Evolutionary conservation across 2,329 filamentous ascomycete genomes (phyloP).

Genomic region (Aspergillus felis): DNA sequence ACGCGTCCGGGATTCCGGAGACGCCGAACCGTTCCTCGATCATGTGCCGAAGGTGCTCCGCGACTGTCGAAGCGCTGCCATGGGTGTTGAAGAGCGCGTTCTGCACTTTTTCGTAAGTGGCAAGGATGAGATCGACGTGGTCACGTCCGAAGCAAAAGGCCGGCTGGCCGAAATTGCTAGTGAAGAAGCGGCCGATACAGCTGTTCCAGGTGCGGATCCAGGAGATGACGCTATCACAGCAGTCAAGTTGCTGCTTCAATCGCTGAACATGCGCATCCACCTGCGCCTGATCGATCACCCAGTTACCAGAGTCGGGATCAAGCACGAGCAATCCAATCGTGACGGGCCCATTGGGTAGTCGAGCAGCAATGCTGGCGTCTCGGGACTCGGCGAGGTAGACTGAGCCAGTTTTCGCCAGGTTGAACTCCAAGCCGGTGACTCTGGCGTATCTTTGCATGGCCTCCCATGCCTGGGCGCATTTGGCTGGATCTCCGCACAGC

Average conservation of each 20-base stretch:
- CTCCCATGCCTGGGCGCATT: conserved; percentile 42
- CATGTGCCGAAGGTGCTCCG: conserved; percentile 47
- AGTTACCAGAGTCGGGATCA: conserved; percentile 15
- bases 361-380: conserved; percentile 19
- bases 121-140: conserved; percentile 48
- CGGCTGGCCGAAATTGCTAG: conserved; percentile 49
- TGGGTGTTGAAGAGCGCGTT: conserved; percentile 36
- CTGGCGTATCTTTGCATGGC: conserved; percentile 41
- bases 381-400: conserved; percentile 37
- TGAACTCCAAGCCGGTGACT: conserved; percentile 43
- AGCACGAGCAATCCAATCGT: conserved; percentile 51
- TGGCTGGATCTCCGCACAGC: conserved; percentile 43
- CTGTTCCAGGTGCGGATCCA: conserved; percentile 56
- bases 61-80: conserved; percentile 36
- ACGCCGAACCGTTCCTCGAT: conserved; percentile 49
- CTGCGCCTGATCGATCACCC: conserved; percentile 35
- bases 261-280: conserved; percentile 40
- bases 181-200: conserved; percentile 51
- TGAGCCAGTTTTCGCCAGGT: conserved; percentile 48
- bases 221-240: conserved; percentile 48
- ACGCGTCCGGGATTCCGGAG: conserved; percentile 42
- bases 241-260: conserved; percentile 37
- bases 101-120: conserved; percentile 46
- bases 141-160: conserved; percentile 48
- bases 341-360: conserved; percentile 48